Percentiles rank a stretch among this genome's conserved stretches.
Evolutionary conservation across 805 yeast species (phyloP).

Genomic region (Candida nitratophila): DNA sequence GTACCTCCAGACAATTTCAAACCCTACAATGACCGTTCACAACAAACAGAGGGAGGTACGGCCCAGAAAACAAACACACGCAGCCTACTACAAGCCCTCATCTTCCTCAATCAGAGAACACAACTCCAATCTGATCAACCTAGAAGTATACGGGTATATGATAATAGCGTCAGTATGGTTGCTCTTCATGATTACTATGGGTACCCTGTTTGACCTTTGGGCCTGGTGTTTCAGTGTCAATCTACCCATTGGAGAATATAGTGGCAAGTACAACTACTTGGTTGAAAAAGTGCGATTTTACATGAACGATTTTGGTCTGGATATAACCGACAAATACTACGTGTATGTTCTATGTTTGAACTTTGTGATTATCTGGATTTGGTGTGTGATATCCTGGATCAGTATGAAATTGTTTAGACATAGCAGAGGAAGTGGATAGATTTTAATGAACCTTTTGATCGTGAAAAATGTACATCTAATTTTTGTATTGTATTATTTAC

Average conservation of each 20-base stretch:
- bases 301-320: constrained; percentile 6
- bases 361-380: constrained; percentile 42
- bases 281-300: background rate
- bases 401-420: constrained; percentile 78
- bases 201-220: constrained; percentile 24
- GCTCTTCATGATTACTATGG: constrained; percentile 20
- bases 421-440: constrained; percentile 54
- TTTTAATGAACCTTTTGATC: no score
- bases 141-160: constrained; percentile 19
- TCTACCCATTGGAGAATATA: constrained; percentile 8
- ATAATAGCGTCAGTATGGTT: constrained; percentile 20
- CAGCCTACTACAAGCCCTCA: constrained; percentile 13
- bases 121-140: background rate
- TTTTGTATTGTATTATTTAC: no score
- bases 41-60: background rate
- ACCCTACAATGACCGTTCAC: background rate
- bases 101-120: background rate
- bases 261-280: background rate
- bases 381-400: constrained; percentile 73
- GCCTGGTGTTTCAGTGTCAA: constrained; percentile 18
- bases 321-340: constrained; percentile 22
- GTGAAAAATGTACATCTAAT: no score
- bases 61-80: constrained; percentile 12
- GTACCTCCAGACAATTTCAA: no score
- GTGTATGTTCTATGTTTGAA: constrained; percentile 23